Base-by-base conservation (phyloP, 192 early-diverging fungal species). In the Spizellomyces punctatus region DNA sequence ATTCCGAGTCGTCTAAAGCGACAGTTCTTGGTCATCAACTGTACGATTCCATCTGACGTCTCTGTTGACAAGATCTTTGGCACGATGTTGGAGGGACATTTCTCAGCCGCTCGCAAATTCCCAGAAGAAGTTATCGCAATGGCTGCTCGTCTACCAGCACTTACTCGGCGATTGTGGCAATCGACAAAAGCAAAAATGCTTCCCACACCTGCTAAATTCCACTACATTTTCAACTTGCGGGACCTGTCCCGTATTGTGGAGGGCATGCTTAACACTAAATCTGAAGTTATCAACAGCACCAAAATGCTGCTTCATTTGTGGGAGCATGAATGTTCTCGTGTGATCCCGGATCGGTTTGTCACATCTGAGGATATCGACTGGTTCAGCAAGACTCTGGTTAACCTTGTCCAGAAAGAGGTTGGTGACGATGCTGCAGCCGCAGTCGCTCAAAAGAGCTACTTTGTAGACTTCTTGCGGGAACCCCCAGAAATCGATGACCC, bases 151-250 rank as follows among this genome's bases (percentile, higher is more conserved):
- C 46, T 89, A 1, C 78, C 86, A 0, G 74, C 83, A 3, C 52
- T 89, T 12, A 88, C 88, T 5, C 75, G 86, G 46, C 60, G 80
- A 17, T 67, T 89, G 22, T 89, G 88, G 88, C 88, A 89, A 67
- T 60, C 76, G 36, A 89, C 88, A 5, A 89, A 89, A 59, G 74
- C 67, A n/a, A 89, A 89, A 67, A 89, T 89, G 88, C 74, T 89
- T 52, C 88, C 88, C 22, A 89, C 87, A 0, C 87, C 87, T 27
- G 87, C 87, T 5, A 89, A 89, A 63, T 89, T 89, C 79, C 87
- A 89, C 76, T 89, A 89, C 62, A 88, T 86, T 63, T 89, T 89
- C 77, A 89, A 89, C 61, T 68, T 89, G 61, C 82, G 87, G 74
- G 87, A 89, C 61, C 69, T 89, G 73, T 79, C 79, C 45, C 75